Evolutionary conservation across 768 basidiomycete genomes (phyloP).

Genomic region (Mycena haematopus): DNA sequence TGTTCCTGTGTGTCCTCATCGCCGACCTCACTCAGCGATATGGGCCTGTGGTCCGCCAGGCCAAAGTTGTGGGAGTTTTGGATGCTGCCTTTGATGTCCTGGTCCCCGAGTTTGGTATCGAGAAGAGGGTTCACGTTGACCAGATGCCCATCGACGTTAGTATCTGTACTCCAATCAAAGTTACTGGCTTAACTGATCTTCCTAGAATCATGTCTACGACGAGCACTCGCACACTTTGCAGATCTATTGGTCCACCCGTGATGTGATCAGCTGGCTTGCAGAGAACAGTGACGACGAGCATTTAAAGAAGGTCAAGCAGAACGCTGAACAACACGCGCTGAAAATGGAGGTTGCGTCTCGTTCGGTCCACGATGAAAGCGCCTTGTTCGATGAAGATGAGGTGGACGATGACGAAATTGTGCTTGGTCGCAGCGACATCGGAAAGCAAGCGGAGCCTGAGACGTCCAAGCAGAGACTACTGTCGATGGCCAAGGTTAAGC

Average conservation of each 20-base stretch:
- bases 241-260: constrained; percentile 94
- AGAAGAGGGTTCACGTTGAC: constrained; percentile 98
- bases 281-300: constrained; percentile 97
- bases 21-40: constrained; percentile 93
- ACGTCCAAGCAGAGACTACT: constrained; percentile 79
- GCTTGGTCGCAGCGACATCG: constrained; percentile 61
- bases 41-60: constrained; percentile 94
- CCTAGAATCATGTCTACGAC: constrained; percentile 92
- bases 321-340: constrained; percentile 86
- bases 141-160: constrained; percentile 98
- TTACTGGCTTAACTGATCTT: constrained; percentile 28
- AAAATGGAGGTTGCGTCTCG: constrained; percentile 92
- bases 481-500: constrained; percentile 77
- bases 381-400: constrained; percentile 89
- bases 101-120: constrained; percentile 96
- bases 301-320: constrained; percentile 91
- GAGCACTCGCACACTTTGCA: constrained; percentile 92
- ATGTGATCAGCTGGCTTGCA: constrained; percentile 94
- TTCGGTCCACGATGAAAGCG: constrained; percentile 85
- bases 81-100: constrained; percentile 98
- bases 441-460: constrained; percentile 48
- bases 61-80: constrained; percentile 94
- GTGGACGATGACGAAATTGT: constrained; percentile 85
- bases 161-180: constrained; percentile 15
- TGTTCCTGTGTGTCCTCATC: constrained; percentile 94